Evolutionary conservation across 1,139 yeast genomes (phyloP).

Genomic region (Waltiozyma solani): DNA sequence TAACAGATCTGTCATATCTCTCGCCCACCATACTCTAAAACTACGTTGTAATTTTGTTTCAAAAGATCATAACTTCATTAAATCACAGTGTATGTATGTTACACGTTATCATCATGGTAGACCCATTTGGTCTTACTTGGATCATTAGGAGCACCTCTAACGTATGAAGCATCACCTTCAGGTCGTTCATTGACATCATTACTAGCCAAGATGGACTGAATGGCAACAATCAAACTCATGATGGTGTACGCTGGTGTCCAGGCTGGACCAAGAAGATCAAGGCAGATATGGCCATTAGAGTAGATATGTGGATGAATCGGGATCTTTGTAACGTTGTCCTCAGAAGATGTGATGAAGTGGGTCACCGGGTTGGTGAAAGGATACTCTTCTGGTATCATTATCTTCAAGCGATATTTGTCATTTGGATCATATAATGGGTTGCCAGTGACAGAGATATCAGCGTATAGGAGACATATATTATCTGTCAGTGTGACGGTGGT

Average conservation of each 20-base stretch:
- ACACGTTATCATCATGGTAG: constrained; percentile 34
- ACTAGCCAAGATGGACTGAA: constrained; percentile 55
- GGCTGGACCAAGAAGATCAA: constrained; percentile 50
- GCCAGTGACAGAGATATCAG: constrained; percentile 14
- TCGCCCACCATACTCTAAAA: too few species aligned
- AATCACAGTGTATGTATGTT: background rate
- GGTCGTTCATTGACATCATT: constrained; percentile 32
- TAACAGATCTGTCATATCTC: too few species aligned
- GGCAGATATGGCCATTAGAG: constrained; percentile 66
- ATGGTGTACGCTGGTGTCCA: constrained; percentile 70
- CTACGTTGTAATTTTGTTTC: too few species aligned
- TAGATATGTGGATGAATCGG: constrained; percentile 71
- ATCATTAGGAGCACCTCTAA: constrained; percentile 41
- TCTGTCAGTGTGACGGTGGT: constrained; percentile 11
- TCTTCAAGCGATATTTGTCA: constrained; percentile 27
- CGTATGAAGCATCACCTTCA: constrained; percentile 42
- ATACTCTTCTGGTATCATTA: constrained; percentile 37
- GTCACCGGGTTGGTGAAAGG: constrained; percentile 62
- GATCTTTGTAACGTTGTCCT: constrained; percentile 21
- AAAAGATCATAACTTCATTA: too few species aligned
- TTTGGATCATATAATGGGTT: constrained; percentile 22
- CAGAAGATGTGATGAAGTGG: constrained; percentile 29
- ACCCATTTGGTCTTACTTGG: constrained; percentile 41
- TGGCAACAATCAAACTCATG: constrained; percentile 41
- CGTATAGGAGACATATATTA: constrained; percentile 13